phyloP scores from a whole-genome alignment of 805 yeast genomes.

The Pichia kluyveri region DNA sequence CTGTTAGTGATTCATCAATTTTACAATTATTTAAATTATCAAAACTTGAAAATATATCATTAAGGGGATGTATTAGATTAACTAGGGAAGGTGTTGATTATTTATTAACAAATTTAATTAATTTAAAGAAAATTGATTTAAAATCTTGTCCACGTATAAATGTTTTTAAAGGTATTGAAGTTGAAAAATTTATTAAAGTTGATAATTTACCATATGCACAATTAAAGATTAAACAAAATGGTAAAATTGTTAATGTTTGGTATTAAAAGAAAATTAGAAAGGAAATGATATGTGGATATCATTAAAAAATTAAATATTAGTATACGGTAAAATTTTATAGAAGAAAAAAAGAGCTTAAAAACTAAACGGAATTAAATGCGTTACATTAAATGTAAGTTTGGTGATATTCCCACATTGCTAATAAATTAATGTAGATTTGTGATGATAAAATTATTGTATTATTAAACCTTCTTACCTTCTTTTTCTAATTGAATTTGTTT shows the following conservation, averaged over 20 bases:
- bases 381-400: too few species aligned
- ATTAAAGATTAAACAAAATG: slow-evolving; percentile 39
- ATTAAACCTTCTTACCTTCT: not conserved
- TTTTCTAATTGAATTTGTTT: not conserved
- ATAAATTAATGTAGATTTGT: too few species aligned
- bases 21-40: slow-evolving; percentile 50
- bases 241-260: slow-evolving; percentile 49
- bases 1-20: slow-evolving; percentile 65
- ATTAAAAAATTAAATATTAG: not conserved
- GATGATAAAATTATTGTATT: too few species aligned
- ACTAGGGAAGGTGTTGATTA: slow-evolving; percentile 73
- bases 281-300: slow-evolving; percentile 1
- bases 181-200: slow-evolving; percentile 42
- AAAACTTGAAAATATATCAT: slow-evolving; percentile 36
- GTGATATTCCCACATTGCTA: too few species aligned
- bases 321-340: not conserved
- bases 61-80: slow-evolving; percentile 68
- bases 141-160: slow-evolving; percentile 69
- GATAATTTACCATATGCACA: slow-evolving; percentile 44
- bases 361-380: not conserved
- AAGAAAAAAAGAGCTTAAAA: not conserved
- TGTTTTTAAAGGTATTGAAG: slow-evolving; percentile 51
- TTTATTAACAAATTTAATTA: slow-evolving; percentile 45
- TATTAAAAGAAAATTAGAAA: slow-evolving; percentile 21
- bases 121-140: slow-evolving; percentile 45